phyloP scores from a whole-genome alignment of 1,284 basidiomycete species.

The Ustilago crameri region DNA sequence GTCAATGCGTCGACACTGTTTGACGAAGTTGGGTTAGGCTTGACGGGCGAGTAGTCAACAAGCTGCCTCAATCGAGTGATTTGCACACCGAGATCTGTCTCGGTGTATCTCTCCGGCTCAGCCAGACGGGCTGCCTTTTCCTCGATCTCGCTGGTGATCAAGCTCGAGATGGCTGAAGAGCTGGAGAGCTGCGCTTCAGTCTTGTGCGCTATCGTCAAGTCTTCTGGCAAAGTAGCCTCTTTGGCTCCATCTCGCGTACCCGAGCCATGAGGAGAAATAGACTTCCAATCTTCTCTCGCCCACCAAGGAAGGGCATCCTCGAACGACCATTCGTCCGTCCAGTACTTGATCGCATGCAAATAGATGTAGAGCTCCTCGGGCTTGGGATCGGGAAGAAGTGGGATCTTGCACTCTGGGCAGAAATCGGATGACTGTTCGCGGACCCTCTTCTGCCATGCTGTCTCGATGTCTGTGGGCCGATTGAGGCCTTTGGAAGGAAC shows the following conservation, averaged over 20 bases:
- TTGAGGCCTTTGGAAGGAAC: slow-evolving; percentile 39
- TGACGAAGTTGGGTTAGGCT: not conserved
- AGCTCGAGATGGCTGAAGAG: slow-evolving; percentile 22
- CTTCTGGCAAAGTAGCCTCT: slow-evolving; percentile 30
- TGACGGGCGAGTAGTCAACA: slow-evolving; percentile 19
- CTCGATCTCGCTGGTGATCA: slow-evolving; percentile 47
- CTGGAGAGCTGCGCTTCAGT: slow-evolving; percentile 21
- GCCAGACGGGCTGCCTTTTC: slow-evolving; percentile 41
- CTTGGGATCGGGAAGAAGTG: slow-evolving; percentile 61
- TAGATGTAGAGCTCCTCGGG: slow-evolving; percentile 66
- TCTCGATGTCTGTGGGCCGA: slow-evolving; percentile 44
- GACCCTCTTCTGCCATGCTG: slow-evolving; percentile 46
- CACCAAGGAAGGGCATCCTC: slow-evolving; percentile 67
- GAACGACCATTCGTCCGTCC: slow-evolving; percentile 65
- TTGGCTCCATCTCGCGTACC: slow-evolving; percentile 7
- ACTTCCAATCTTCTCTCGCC: slow-evolving; percentile 58
- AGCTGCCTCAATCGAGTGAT: slow-evolving; percentile 25
- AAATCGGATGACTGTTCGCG: slow-evolving; percentile 46
- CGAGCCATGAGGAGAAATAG: slow-evolving; percentile 17
- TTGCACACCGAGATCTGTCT: slow-evolving; percentile 27
- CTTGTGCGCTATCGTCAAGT: slow-evolving; percentile 22
- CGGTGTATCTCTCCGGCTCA: slow-evolving; percentile 32
- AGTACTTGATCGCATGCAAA: slow-evolving; percentile 68
- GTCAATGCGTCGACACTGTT: not conserved
- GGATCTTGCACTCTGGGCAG: slow-evolving; percentile 63